A percentile compares a stretch with the other conserved stretches of the same genome.
These are phyloP conservation scores for Musa itinerans DNA, from an alignment of 176 grass and related monocot genomes.

Conservation along the genomic window DNA sequence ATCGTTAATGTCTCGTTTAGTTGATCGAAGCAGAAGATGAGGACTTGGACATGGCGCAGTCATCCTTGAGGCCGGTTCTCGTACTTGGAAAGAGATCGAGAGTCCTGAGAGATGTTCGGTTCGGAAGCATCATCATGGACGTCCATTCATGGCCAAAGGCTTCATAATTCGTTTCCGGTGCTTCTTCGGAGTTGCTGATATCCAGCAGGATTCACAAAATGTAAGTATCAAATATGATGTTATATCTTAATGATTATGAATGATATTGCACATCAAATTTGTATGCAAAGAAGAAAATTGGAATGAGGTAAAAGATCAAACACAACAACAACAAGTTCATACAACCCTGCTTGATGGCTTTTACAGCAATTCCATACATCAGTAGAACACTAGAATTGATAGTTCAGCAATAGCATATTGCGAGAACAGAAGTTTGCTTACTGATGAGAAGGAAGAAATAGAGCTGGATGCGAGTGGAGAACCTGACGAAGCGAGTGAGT, in stretches of 20 bases:
- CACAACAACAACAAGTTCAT: too few species aligned
- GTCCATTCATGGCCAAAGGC: conserved; percentile 23
- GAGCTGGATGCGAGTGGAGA: neutral
- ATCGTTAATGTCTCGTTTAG: neutral
- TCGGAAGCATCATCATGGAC: conserved; percentile 38
- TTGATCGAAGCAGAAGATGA: neutral
- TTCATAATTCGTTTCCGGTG: neutral
- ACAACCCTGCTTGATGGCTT: too few species aligned
- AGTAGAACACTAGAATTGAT: too few species aligned
- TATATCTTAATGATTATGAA: too few species aligned
- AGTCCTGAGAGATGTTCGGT: conserved; percentile 48
- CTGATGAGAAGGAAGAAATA: too few species aligned
- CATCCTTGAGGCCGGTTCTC: conserved; percentile 64
- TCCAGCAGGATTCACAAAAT: conserved; percentile 10
- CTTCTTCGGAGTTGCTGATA: conserved; percentile 16
- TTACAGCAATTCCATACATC: too few species aligned
- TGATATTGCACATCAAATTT: too few species aligned
- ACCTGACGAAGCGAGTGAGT: neutral
- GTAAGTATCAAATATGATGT: too few species aligned
- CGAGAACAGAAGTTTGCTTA: too few species aligned
- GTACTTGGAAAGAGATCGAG: conserved; percentile 75
- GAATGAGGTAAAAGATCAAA: too few species aligned
- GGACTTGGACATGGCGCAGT: neutral
- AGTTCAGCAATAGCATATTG: too few species aligned
- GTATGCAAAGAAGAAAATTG: too few species aligned